These are phyloP conservation scores for Phialophora chinensis DNA, from an alignment of 2,329 filamentous ascomycete genomes.

Conservation along the genomic window DNA sequence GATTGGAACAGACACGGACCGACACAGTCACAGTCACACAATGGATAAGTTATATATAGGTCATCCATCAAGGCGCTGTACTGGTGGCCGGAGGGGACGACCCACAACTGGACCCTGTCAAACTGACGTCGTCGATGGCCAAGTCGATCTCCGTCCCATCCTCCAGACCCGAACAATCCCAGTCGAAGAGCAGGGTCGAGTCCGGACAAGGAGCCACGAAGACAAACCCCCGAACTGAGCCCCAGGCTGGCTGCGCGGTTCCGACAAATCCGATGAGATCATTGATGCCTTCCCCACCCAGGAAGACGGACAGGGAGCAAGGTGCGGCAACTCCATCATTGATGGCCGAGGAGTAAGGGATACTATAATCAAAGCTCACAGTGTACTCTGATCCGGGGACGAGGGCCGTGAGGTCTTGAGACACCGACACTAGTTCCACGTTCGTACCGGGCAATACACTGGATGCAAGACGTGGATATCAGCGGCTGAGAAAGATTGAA, in stretches of 20 bases:
- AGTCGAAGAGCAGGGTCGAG: background rate
- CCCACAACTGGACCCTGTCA: background rate
- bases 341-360: background rate
- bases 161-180: conserved; percentile 9
- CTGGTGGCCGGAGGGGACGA: background rate
- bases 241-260: background rate
- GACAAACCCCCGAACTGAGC: background rate
- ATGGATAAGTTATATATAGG: too few species aligned
- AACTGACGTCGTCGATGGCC: conserved; percentile 1
- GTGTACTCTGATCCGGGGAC: conserved; percentile 2
- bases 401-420: conserved; percentile 7
- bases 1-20: too few species aligned
- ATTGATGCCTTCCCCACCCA: background rate
- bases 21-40: too few species aligned
- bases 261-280: background rate
- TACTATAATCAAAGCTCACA: conserved; percentile 5
- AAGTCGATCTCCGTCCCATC: background rate
- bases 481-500: background rate
- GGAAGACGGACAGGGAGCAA: background rate
- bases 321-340: too few species aligned
- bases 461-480: background rate
- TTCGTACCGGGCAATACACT: background rate
- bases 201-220: background rate
- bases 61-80: background rate
- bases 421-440: background rate